Conservation (phyloP, 2,329 filamentous ascomycete species). For the Sporothrix protearum region DNA sequence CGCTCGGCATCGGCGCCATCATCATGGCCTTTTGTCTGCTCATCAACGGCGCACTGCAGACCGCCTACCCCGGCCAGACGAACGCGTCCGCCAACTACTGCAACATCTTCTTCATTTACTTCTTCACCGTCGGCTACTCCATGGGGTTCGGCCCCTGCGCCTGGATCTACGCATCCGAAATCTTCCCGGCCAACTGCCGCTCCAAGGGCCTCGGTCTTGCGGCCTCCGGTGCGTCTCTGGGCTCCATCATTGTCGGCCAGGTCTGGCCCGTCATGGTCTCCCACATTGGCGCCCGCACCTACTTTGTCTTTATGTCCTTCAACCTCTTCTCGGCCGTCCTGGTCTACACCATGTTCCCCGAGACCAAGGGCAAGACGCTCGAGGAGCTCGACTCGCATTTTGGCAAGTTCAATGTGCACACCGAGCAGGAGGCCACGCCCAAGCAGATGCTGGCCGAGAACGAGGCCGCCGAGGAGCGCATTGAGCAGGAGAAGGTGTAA, state of each 20-base stretch:
- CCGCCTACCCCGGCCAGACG: constrained; percentile 28
- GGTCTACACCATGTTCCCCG: constrained; percentile 30
- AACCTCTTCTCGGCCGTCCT: constrained; percentile 28
- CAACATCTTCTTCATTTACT: constrained; percentile 31
- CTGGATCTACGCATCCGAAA: constrained; percentile 30
- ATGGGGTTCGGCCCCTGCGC: constrained; percentile 29
- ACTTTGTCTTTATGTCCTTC: constrained; percentile 32
- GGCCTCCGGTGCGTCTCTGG: constrained; percentile 27
- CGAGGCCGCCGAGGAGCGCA: constrained; percentile 19
- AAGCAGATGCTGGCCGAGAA: constrained; percentile 31
- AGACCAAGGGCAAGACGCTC: constrained; percentile 39
- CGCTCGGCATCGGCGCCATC: constrained; percentile 34
- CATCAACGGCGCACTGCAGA: constrained; percentile 30
- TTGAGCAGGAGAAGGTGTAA: constrained; percentile 17
- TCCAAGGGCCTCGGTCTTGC: constrained; percentile 29
- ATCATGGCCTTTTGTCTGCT: constrained; percentile 37
- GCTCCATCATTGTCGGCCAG: constrained; percentile 29
- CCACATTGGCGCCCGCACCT: constrained; percentile 28
- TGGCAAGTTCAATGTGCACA: constrained; percentile 31
- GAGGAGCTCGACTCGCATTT: constrained; percentile 32
- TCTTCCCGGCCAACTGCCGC: constrained; percentile 29
- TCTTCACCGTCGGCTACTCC: constrained; percentile 30
- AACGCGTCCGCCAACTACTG: constrained; percentile 27
- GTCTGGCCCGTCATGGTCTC: constrained; percentile 30
- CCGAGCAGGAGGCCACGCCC: constrained; percentile 30